Evolutionary conservation across 2,329 filamentous ascomycete genomes (phyloP).

Genomic region (Botrytis fabae): DNA sequence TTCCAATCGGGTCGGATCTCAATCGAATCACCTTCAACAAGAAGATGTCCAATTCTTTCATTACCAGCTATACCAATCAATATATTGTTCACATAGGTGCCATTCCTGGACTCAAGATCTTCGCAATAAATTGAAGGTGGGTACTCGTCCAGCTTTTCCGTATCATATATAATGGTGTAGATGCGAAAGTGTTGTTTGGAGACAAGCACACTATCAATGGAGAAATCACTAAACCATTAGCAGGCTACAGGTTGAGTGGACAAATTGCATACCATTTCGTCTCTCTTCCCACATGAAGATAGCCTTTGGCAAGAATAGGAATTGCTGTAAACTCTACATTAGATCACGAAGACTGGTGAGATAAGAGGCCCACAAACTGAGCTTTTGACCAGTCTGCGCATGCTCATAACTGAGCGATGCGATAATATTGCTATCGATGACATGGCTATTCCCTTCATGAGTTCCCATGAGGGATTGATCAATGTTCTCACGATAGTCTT

Average conservation of each 20-base stretch:
- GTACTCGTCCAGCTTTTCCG: conserved; percentile 30
- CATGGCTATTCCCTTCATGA: neutral
- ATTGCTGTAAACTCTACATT: conserved; percentile 5
- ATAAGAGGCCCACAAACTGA: conserved; percentile 5
- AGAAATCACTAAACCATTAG: conserved; percentile 40
- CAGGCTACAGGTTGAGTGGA: neutral
- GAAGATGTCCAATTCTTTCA: conserved; percentile 46
- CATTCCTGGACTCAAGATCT: conserved; percentile 55
- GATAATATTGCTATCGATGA: neutral
- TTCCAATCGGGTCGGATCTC: conserved; percentile 43
- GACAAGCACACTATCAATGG: conserved; percentile 46
- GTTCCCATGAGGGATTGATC: neutral
- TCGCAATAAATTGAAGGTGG: conserved; percentile 54
- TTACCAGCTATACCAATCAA: conserved; percentile 47
- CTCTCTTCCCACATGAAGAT: conserved; percentile 37
- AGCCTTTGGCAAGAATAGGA: conserved; percentile 10
- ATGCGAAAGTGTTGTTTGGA: conserved; percentile 58
- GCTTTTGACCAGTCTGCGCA: conserved; percentile 8
- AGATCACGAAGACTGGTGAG: conserved; percentile 1
- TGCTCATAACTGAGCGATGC: conserved; percentile 19
- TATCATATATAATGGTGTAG: conserved; percentile 55
- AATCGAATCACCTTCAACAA: conserved; percentile 54
- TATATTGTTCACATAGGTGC: conserved; percentile 53
- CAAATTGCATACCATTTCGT: conserved; percentile 35
- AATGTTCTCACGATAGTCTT: neutral